Conservation (phyloP, 768 basidiomycete species). For the Chlorophyllum brunneum region DNA sequence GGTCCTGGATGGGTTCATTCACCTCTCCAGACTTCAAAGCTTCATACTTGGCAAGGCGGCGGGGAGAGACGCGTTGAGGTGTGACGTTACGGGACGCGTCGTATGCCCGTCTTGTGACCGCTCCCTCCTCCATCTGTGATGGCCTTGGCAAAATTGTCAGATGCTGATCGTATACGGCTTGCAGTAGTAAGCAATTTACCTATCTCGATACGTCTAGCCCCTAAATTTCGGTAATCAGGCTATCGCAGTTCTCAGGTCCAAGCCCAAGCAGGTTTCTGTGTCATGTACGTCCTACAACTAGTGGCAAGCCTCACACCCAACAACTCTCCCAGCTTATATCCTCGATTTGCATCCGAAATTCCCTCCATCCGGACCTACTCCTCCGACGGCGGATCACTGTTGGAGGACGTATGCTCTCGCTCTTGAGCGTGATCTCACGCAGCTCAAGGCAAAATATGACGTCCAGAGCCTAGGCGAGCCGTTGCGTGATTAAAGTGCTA, state of each 20-base stretch:
- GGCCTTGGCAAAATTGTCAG: constrained; percentile 4
- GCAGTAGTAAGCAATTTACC: constrained; percentile 32
- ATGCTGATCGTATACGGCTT: constrained; percentile 35
- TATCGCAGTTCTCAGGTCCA: constrained; percentile 40
- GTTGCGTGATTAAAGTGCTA: neutral
- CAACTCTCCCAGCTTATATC: constrained; percentile 37
- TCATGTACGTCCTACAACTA: constrained; percentile 27
- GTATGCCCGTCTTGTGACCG: neutral
- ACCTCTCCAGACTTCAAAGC: neutral
- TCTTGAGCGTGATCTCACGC: constrained; percentile 35
- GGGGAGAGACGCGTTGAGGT: neutral
- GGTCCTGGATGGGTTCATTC: neutral
- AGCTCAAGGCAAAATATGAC: constrained; percentile 37
- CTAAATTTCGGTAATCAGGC: constrained; percentile 28
- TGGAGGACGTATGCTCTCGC: constrained; percentile 41
- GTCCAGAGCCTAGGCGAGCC: constrained; percentile 4
- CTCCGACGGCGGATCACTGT: constrained; percentile 19
- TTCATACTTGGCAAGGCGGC: neutral
- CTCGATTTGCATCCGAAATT: constrained; percentile 37
- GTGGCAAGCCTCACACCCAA: neutral
- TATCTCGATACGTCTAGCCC: neutral
- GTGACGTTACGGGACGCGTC: constrained; percentile 12
- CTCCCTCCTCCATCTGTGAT: neutral
- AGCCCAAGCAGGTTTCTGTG: constrained; percentile 37
- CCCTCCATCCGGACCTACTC: constrained; percentile 19